Evolutionary conservation across 176 grass and related monocot species (phyloP).

Genomic region (Oryza brachyantha): DNA sequence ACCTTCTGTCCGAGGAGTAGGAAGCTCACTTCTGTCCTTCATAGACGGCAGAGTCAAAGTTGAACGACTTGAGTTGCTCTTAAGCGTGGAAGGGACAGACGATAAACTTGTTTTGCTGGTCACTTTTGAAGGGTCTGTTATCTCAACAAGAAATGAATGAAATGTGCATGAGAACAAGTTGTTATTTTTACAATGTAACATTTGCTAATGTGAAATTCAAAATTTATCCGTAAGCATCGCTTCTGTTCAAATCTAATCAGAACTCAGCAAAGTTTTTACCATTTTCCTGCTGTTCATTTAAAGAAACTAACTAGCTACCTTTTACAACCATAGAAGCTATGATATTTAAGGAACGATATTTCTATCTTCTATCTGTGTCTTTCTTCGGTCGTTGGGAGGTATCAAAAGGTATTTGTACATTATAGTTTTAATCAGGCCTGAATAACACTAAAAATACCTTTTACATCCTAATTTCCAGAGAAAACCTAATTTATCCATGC

Average conservation of each 20-base stretch:
- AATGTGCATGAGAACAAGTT: slow-evolving; percentile 32
- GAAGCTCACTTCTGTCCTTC: slow-evolving; percentile 45
- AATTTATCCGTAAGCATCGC: background rate
- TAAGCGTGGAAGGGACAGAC: slow-evolving; percentile 44
- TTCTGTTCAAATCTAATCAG: background rate
- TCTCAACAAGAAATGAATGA: slow-evolving; percentile 21
- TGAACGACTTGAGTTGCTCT: slow-evolving; percentile 57
- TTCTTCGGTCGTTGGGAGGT: background rate
- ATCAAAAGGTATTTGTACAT: background rate
- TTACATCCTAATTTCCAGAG: background rate
- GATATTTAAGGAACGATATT: background rate
- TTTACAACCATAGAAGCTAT: background rate
- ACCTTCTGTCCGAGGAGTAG: slow-evolving; percentile 63
- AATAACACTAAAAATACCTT: background rate
- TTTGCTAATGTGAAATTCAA: background rate
- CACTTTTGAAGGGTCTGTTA: slow-evolving; percentile 62
- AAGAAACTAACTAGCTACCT: background rate
- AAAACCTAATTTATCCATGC: background rate
- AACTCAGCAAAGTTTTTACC: background rate
- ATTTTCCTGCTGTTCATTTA: background rate
- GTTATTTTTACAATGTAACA: background rate
- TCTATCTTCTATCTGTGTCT: background rate
- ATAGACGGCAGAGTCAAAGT: slow-evolving; percentile 63
- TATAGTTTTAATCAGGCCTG: too few species aligned
- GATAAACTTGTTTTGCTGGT: slow-evolving; percentile 74